A percentile compares a stretch with the other conserved stretches of the same genome.
phyloP scores from a whole-genome alignment of 2,329 filamentous ascomycete species.

The Didymella exigua region DNA sequence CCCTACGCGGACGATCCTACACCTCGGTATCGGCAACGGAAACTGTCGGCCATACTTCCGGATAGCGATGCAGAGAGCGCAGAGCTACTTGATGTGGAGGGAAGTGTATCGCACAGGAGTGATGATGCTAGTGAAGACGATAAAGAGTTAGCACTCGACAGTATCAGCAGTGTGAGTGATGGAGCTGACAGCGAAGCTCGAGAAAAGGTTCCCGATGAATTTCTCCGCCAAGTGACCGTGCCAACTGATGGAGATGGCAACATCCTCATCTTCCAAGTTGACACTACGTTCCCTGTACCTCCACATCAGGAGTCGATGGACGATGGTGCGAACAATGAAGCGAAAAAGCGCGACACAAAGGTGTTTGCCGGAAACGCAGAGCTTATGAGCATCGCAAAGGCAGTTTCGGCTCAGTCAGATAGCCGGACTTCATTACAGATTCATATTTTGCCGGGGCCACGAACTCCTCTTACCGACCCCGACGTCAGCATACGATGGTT shows the following conservation, averaged over 20 bases:
- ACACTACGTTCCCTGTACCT: slow-evolving; percentile 15
- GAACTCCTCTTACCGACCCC: slow-evolving; percentile 13
- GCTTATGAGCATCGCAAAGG: slow-evolving; percentile 35
- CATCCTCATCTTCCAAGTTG: slow-evolving; percentile 27
- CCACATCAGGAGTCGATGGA: neutral
- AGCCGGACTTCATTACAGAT: slow-evolving; percentile 29
- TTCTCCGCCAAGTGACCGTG: neutral
- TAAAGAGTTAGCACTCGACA: neutral
- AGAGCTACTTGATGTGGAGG: neutral
- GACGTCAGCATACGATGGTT: slow-evolving; percentile 33
- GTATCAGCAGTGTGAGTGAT: slow-evolving; percentile 4
- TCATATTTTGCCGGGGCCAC: slow-evolving; percentile 29
- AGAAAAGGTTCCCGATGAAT: neutral
- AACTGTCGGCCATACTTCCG: neutral
- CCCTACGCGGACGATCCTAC: neutral
- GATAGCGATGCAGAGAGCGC: neutral
- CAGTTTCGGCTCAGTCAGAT: slow-evolving; percentile 21
- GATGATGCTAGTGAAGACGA: neutral
- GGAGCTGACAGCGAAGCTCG: neutral
- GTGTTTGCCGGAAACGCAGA: slow-evolving; percentile 20
- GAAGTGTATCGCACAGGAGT: neutral
- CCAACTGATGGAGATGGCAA: slow-evolving; percentile 34
- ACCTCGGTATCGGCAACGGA: neutral
- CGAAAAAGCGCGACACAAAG: neutral
- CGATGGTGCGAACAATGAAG: neutral